Percentiles rank a stretch among this genome's conserved stretches.
phyloP scores from a whole-genome alignment of 768 basidiomycete genomes.

The Russula earlei region DNA sequence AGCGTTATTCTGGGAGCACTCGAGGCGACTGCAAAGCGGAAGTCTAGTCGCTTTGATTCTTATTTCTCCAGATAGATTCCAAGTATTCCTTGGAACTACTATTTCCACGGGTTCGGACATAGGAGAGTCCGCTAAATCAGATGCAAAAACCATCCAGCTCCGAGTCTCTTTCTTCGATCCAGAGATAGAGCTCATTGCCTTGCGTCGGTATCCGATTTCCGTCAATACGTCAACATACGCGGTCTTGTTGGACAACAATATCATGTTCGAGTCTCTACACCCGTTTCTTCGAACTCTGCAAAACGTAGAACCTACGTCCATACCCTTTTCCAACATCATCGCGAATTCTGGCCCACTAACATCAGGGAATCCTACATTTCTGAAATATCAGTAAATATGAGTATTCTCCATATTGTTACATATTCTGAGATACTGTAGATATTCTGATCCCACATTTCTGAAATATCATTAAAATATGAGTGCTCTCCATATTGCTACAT shows the following conservation, averaged over 20 bases:
- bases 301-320: conserved; percentile 11
- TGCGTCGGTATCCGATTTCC: conserved; percentile 30
- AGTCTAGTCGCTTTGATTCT: conserved; percentile 51
- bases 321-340: conserved; percentile 10
- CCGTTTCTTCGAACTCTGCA: conserved; percentile 18
- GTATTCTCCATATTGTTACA: too few species aligned
- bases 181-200: conserved; percentile 39
- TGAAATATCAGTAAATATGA: too few species aligned
- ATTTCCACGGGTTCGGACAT: conserved; percentile 37
- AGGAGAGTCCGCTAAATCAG: conserved; percentile 32
- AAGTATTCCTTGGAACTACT: conserved; percentile 46
- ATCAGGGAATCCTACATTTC: too few species aligned
- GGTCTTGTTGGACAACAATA: conserved; percentile 17
- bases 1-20: conserved; percentile 50
- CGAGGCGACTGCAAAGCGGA: conserved; percentile 51
- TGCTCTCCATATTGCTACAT: too few species aligned
- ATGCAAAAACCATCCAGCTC: conserved; percentile 32
- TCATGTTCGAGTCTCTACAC: conserved; percentile 12
- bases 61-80: conserved; percentile 22
- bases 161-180: conserved; percentile 58
- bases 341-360: neutral
- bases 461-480: too few species aligned
- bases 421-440: too few species aligned
- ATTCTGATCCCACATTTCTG: too few species aligned
- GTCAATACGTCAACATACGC: conserved; percentile 12